Percentiles rank a stretch among this genome's conserved stretches.
Evolutionary conservation across 441 rosid genomes (phyloP).

Genomic region (Adansonia grandidieri): DNA sequence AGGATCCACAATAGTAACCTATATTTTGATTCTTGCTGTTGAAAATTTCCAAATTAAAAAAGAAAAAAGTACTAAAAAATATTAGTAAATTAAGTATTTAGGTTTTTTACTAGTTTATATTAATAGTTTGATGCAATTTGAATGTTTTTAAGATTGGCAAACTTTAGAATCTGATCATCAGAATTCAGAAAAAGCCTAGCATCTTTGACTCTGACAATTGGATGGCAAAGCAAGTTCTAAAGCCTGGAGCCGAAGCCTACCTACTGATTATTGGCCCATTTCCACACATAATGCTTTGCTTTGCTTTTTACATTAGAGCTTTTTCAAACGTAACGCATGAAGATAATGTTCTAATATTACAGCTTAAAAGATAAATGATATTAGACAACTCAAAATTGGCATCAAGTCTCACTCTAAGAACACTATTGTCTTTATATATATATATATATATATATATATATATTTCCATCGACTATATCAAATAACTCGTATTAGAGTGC

Average conservation of each 20-base stretch:
- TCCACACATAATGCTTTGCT: background rate
- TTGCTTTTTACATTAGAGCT: background rate
- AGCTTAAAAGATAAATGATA: background rate
- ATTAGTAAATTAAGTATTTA: background rate
- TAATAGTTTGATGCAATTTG: background rate
- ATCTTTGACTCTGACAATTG: slow-evolving; percentile 2
- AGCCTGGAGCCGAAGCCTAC: background rate
- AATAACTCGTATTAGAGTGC: no score
- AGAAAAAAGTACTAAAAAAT: background rate
- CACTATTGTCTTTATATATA: no score
- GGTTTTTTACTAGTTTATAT: background rate
- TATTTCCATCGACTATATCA: no score
- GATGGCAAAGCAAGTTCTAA: background rate
- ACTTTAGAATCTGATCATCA: background rate
- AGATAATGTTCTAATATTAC: background rate
- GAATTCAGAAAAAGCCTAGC: background rate
- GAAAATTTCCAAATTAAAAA: background rate
- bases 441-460: no score
- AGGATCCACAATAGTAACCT: background rate
- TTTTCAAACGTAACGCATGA: background rate
- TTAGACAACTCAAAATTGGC: background rate
- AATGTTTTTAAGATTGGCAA: background rate
- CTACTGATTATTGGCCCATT: background rate
- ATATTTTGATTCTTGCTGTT: background rate
- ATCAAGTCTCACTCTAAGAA: no score